Conservation (phyloP, 2,329 filamentous ascomycete species). For the Aspergillus carbonarius region DNA sequence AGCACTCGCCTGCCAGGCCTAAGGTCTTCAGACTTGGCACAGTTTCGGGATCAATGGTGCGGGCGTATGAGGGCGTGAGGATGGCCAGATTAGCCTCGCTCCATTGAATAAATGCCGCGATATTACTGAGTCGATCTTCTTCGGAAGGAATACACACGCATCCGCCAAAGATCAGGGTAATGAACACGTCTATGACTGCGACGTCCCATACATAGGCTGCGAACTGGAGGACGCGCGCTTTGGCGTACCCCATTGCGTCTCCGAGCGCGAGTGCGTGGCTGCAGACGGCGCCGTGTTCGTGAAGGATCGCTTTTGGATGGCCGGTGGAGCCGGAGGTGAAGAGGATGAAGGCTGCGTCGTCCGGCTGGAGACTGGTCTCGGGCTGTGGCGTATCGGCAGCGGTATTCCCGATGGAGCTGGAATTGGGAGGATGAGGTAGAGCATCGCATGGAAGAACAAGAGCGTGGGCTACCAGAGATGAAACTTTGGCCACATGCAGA, state of each 20-base stretch:
- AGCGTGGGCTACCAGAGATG: neutral
- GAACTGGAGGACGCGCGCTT: neutral
- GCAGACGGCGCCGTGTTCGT: neutral
- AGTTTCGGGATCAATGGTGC: constrained; percentile 18
- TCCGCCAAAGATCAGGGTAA: neutral
- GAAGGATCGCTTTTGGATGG: neutral
- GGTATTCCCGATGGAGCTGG: neutral
- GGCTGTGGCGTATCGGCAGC: neutral
- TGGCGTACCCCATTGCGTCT: neutral
- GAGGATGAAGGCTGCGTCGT: neutral
- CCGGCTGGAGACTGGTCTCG: neutral
- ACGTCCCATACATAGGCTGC: neutral
- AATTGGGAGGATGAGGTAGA: no score
- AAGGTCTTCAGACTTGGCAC: constrained; percentile 9
- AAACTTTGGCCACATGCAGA: accelerated
- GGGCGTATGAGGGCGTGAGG: constrained; percentile 36
- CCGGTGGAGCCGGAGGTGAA: neutral
- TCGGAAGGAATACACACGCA: constrained; percentile 3
- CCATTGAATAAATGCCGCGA: neutral
- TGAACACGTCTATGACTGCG: neutral
- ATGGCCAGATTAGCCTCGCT: constrained; percentile 36
- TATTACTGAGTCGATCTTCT: neutral
- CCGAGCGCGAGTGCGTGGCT: neutral
- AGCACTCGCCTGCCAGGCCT: constrained; percentile 5
- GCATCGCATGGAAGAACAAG: no score